Percentiles rank a stretch among this genome's conserved stretches.
Evolutionary conservation across 2,329 filamentous ascomycete species (phyloP).

Genomic region (Fusarium liriodendri): DNA sequence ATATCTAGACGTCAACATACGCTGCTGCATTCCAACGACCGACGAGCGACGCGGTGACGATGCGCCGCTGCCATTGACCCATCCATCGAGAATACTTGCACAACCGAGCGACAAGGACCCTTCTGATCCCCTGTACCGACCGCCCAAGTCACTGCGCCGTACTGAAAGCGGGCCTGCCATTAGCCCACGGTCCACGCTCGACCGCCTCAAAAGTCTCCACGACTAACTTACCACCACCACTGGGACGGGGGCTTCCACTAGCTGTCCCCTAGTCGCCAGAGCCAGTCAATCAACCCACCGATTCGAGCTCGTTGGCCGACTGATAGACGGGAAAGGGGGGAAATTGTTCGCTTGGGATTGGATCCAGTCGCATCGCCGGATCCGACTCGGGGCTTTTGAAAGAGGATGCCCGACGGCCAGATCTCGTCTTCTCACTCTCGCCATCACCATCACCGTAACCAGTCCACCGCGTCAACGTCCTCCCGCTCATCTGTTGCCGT

Average conservation of each 20-base stretch:
- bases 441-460: slow-evolving; percentile 10
- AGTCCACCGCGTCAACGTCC: slow-evolving; percentile 35
- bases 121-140: slow-evolving; percentile 5
- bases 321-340: slow-evolving; percentile 43
- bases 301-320: slow-evolving; percentile 27
- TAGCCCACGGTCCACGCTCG: slow-evolving; percentile 30
- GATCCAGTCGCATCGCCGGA: slow-evolving; percentile 38
- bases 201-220: slow-evolving; percentile 16
- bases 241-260: slow-evolving; percentile 34
- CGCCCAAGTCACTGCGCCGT: slow-evolving; percentile 14
- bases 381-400: slow-evolving; percentile 27
- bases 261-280: slow-evolving; percentile 38
- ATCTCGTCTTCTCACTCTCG: slow-evolving; percentile 32
- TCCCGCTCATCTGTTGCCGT: slow-evolving; percentile 24
- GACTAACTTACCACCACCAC: slow-evolving; percentile 20
- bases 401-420: slow-evolving; percentile 44
- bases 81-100: not conserved
- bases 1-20: not conserved
- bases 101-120: not conserved
- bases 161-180: slow-evolving; percentile 36
- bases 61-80: slow-evolving; percentile 7
- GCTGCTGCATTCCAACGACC: not conserved
- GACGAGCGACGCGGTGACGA: slow-evolving; percentile 11
- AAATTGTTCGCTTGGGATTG: slow-evolving; percentile 40
- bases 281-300: slow-evolving; percentile 30